phyloP scores from a whole-genome alignment of 192 early-diverging fungal genomes.

The Linderina pennispora region DNA sequence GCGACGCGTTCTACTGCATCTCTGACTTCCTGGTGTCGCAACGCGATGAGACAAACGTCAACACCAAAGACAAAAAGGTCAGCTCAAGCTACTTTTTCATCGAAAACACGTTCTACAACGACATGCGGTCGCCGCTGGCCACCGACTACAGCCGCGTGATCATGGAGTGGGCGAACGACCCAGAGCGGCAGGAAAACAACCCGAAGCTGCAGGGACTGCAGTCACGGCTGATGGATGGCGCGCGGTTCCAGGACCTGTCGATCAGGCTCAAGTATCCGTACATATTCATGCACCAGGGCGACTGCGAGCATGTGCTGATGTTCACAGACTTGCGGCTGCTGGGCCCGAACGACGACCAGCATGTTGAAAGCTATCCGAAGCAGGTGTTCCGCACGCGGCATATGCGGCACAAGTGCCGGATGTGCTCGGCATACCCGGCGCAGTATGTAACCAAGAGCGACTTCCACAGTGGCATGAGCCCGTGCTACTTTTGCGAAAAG shows the following conservation, averaged over 20 bases:
- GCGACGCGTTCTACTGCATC: constrained; percentile 67
- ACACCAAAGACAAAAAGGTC: constrained; percentile 50
- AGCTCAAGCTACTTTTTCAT: constrained; percentile 70
- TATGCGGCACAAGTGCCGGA: constrained; percentile 53
- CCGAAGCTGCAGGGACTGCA: constrained; percentile 45
- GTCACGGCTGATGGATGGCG: constrained; percentile 54
- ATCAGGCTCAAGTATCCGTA: constrained; percentile 63
- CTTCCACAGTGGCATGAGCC: constrained; percentile 59
- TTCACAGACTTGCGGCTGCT: constrained; percentile 55
- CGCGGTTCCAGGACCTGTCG: constrained; percentile 55
- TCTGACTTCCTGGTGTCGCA: constrained; percentile 56
- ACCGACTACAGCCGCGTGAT: constrained; percentile 65
- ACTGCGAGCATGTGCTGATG: constrained; percentile 70
- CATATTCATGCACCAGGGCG: constrained; percentile 69
- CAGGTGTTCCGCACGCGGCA: constrained; percentile 49
- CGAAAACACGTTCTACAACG: constrained; percentile 69
- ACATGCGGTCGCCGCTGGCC: constrained; percentile 53
- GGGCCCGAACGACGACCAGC: constrained; percentile 49
- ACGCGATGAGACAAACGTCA: constrained; percentile 27
- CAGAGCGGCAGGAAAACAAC: constrained; percentile 43
- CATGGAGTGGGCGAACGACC: constrained; percentile 62
- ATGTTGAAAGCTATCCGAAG: constrained; percentile 49
- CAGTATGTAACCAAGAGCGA: constrained; percentile 66
- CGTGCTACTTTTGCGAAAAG: constrained; percentile 62
- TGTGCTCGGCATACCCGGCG: constrained; percentile 55